These are phyloP conservation scores for Tilletia indica DNA, from an alignment of 1,284 basidiomycete species.

Conservation along the genomic window DNA sequence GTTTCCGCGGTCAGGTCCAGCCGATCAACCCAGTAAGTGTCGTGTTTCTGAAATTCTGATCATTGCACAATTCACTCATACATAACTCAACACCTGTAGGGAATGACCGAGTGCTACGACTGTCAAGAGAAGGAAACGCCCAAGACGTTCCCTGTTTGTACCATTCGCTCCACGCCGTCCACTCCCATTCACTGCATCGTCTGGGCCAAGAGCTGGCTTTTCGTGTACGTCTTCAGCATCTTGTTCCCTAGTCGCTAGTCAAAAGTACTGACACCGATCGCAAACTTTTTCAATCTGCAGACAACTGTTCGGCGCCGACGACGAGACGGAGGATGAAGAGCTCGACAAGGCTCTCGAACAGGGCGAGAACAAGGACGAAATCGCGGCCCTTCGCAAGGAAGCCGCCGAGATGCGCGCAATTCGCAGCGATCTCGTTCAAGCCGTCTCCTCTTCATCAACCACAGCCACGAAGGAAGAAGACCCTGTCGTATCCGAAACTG, in stretches of 20 bases:
- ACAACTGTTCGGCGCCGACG: conserved; percentile 84
- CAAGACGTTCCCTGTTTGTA: conserved; percentile 95
- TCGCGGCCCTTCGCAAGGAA: conserved; percentile 82
- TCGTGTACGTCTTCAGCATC: conserved; percentile 68
- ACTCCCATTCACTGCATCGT: conserved; percentile 98
- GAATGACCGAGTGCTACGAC: conserved; percentile 51
- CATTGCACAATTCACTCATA: not conserved
- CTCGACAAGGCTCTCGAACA: conserved; percentile 80
- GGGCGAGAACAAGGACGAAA: conserved; percentile 87
- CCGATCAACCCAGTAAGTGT: conserved; percentile 61
- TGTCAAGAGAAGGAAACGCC: conserved; percentile 71
- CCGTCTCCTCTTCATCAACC: conserved; percentile 11
- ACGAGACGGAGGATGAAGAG: conserved; percentile 74
- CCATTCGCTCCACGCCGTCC: conserved; percentile 93
- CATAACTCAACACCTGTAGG: conserved; percentile 19
- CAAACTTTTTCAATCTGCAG: conserved; percentile 57
- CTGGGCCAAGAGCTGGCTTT: conserved; percentile 98
- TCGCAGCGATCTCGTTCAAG: conserved; percentile 60
- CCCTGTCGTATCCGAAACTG: conserved; percentile 7
- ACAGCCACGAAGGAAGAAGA: conserved; percentile 20
- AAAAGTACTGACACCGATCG: not conserved
- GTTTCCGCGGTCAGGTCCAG: conserved; percentile 76
- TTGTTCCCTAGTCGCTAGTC: not conserved
- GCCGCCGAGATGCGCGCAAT: conserved; percentile 81
- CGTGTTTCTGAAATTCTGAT: not conserved